Evolutionary conservation across 495 filamentous ascomycete species (phyloP), one percentile per base, ranked within the genome.

Genomic region (Xylaria venustula): DNA sequence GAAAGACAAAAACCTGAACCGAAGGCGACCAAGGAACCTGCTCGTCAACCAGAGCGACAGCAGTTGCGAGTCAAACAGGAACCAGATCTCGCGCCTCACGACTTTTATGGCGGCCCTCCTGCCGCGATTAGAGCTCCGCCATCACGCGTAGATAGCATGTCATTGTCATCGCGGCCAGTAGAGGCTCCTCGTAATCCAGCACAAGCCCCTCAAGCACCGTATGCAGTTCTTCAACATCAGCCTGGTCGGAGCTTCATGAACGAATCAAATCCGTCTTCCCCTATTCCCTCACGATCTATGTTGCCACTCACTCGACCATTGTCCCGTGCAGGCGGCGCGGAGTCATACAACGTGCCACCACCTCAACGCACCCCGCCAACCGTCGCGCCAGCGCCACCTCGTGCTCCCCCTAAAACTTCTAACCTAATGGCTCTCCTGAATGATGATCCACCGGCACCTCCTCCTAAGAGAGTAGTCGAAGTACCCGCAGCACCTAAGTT

Each of bases 341-440:
- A 80, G 36, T 69, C 71, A 22, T 79, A 77, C 49, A 66, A 64
- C 11, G 52, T 69, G 3, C 68, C 73, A 0, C 67, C 71, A 20
- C 59, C 72, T 9, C 72, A 76, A 37, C 69, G 71, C 3, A 59
- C 70, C 6, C 70, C 72, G 7, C 67, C 73, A 34, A 59, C 70
- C 5, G 64, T 67, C n/a, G 54, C 64, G 41, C 54, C 70, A 26
- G 49, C 73, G 3, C 60, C 73, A 1, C 40, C 74, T 23, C 74
- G 72, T 14, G 69, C 73, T 2, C 64, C 74, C n/a, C 64, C 74
- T 15, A 80, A 80, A 61, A 76, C 71, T 5, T 80, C 76, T 50
- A 81, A 62, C n/a, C 62, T 81, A 53, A 78, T 80, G 73, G 74
- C 77, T n/a, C 65, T 81, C 47, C 66, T 81, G 20, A 81, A 81